phyloP scores from a whole-genome alignment of 495 filamentous ascomycete genomes.

The Podospora australis region DNA sequence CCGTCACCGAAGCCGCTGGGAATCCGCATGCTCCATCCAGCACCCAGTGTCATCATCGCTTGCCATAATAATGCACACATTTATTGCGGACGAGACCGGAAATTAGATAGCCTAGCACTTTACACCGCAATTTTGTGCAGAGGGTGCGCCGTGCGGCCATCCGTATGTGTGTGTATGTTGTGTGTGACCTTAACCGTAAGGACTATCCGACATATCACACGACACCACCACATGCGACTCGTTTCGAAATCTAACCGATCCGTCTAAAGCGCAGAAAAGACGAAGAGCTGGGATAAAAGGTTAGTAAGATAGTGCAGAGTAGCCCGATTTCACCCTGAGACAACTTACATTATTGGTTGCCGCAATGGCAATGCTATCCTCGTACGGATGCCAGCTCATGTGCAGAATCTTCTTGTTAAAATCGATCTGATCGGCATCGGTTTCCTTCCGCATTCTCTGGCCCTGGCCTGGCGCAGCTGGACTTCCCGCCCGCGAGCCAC shows the following conservation, averaged over 20 bases:
- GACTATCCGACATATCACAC: neutral
- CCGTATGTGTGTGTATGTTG: neutral
- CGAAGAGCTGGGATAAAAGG: constrained; percentile 65
- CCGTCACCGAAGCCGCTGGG: too few species aligned
- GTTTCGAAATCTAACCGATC: neutral
- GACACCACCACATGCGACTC: neutral
- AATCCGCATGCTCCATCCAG: too few species aligned
- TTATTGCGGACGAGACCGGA: neutral
- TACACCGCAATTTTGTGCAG: neutral
- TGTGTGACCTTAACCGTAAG: neutral
- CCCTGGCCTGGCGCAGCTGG: constrained; percentile 79
- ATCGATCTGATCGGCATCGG: constrained; percentile 98
- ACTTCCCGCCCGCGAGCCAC: constrained; percentile 77
- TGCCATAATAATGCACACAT: too few species aligned
- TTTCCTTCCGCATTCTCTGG: constrained; percentile 96
- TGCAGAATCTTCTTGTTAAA: constrained; percentile 99
- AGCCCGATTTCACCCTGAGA: constrained; percentile 25
- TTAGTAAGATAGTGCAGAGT: constrained; percentile 14
- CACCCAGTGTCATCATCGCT: too few species aligned
- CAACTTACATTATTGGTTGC: constrained; percentile 90
- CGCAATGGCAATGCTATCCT: constrained; percentile 99
- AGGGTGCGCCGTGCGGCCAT: neutral
- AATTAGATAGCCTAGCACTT: neutral
- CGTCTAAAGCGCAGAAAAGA: constrained; percentile 88
- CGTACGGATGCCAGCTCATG: constrained; percentile 99